A percentile compares a stretch with the other conserved stretches of the same genome.
phyloP scores from a whole-genome alignment of 345 rosid genomes.

The Lagerstroemia speciosa region DNA sequence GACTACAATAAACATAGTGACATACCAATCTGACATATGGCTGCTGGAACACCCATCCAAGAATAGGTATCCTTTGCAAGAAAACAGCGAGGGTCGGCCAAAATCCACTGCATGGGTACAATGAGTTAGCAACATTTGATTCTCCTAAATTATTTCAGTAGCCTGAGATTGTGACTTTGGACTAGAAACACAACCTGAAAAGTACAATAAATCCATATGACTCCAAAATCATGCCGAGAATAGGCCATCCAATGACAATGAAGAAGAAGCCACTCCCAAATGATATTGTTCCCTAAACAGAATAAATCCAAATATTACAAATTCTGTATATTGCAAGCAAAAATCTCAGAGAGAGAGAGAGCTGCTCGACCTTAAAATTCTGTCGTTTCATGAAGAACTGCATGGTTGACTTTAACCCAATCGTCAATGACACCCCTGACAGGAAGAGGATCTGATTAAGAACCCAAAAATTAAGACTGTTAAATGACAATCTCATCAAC shows the following conservation, averaged over 20 bases:
- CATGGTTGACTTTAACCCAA: conserved; percentile 84
- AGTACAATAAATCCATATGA: conserved; percentile 89
- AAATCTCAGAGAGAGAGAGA: not conserved
- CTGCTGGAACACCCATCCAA: conserved; percentile 85
- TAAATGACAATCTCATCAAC: not conserved
- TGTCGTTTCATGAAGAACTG: conserved; percentile 83
- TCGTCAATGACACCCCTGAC: conserved; percentile 86
- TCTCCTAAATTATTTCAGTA: not conserved
- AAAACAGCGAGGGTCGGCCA: conserved; percentile 95
- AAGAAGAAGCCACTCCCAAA: conserved; percentile 87
- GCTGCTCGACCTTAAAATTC: conserved; percentile 54
- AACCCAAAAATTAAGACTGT: conserved; percentile 2
- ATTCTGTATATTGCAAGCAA: not conserved
- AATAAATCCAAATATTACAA: conserved; percentile 10
- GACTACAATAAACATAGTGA: conserved; percentile 41
- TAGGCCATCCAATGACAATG: conserved; percentile 83
- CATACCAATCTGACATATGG: conserved; percentile 77
- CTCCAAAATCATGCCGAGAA: conserved; percentile 83
- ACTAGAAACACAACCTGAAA: conserved; percentile 50
- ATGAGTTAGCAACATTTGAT: not conserved
- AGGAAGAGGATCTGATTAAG: conserved; percentile 65
- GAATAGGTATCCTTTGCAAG: conserved; percentile 78
- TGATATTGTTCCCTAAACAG: conserved; percentile 75
- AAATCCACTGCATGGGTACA: conserved; percentile 53
- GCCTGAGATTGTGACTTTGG: not conserved